A percentile compares a stretch with the other conserved stretches of the same genome.
These are phyloP conservation scores for Xylariaceae sp. DNA, from an alignment of 2,329 filamentous ascomycete species.

Conservation along the genomic window DNA sequence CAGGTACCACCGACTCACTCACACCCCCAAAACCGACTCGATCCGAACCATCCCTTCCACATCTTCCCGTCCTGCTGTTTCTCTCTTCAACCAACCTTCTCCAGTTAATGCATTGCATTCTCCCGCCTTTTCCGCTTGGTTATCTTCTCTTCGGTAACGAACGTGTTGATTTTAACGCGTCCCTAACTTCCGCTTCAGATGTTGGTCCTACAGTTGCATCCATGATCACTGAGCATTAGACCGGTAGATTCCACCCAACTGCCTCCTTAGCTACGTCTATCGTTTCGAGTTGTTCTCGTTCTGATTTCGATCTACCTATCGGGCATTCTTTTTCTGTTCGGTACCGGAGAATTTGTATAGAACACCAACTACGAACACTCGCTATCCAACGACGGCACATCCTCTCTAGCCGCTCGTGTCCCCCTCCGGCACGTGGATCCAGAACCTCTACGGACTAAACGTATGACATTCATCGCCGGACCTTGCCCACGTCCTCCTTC, in stretches of 20 bases:
- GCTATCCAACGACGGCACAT: constrained; percentile 9
- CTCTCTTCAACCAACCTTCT: constrained; percentile 13
- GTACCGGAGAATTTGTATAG: constrained; percentile 3
- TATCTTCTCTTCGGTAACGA: constrained; percentile 7
- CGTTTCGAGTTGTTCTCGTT: constrained; percentile 7
- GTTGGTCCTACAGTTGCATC: neutral
- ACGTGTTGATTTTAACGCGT: constrained; percentile 7
- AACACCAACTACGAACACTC: constrained; percentile 13
- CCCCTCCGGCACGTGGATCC: constrained; percentile 15
- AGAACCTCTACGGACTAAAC: neutral
- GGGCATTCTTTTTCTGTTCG: constrained; percentile 6
- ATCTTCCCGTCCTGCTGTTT: constrained; percentile 13
- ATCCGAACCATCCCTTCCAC: constrained; percentile 6
- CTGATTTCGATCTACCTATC: constrained; percentile 5
- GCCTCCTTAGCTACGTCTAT: constrained; percentile 9
- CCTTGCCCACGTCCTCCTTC: constrained; percentile 1
- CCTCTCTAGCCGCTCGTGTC: constrained; percentile 9
- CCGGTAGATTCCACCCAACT: constrained; percentile 7
- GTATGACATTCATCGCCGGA: constrained; percentile 8
- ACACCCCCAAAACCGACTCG: constrained; percentile 11
- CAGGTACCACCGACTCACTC: neutral
- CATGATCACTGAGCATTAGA: constrained; percentile 6
- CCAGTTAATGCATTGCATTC: constrained; percentile 12
- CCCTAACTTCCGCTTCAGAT: neutral
- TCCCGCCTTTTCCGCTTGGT: neutral